phyloP scores from a whole-genome alignment of 257 asterid species.

The Voacanga thouarsii region DNA sequence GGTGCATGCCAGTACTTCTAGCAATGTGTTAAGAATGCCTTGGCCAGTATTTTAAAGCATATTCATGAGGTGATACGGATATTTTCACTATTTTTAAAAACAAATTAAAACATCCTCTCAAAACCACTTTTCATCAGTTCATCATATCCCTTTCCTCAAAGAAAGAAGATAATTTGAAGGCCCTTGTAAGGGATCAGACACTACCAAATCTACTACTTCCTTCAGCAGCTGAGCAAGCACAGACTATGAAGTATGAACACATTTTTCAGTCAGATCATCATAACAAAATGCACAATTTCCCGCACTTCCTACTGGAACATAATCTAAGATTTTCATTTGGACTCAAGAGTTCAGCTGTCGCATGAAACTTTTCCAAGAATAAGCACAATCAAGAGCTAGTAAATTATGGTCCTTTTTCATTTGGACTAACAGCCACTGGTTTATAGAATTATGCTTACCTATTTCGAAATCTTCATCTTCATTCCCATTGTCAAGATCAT shows the following conservation, averaged over 20 bases:
- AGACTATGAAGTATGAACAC: background rate
- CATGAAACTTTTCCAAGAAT: background rate
- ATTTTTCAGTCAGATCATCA: background rate
- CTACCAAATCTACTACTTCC: background rate
- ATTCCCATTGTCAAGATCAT: slow-evolving; percentile 67
- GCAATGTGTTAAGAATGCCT: background rate
- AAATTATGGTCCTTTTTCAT: background rate
- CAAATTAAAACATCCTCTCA: background rate
- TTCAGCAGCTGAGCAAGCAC: background rate
- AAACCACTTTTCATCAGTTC: background rate
- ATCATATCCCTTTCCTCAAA: background rate
- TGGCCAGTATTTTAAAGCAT: background rate
- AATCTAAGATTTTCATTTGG: background rate
- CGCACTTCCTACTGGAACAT: background rate
- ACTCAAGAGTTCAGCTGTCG: background rate
- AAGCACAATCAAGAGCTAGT: background rate
- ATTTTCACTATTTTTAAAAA: background rate
- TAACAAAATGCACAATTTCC: background rate
- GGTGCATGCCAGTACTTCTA: background rate
- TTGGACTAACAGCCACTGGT: background rate
- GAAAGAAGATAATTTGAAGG: background rate
- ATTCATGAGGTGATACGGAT: background rate
- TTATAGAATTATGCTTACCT: slow-evolving; percentile 33
- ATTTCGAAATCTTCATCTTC: slow-evolving; percentile 73
- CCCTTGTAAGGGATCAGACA: background rate